Percentiles rank a stretch among this genome's conserved stretches.
Evolutionary conservation across 2,329 filamentous ascomycete species (phyloP).

Genomic region (Echinosphaeria canescens): DNA sequence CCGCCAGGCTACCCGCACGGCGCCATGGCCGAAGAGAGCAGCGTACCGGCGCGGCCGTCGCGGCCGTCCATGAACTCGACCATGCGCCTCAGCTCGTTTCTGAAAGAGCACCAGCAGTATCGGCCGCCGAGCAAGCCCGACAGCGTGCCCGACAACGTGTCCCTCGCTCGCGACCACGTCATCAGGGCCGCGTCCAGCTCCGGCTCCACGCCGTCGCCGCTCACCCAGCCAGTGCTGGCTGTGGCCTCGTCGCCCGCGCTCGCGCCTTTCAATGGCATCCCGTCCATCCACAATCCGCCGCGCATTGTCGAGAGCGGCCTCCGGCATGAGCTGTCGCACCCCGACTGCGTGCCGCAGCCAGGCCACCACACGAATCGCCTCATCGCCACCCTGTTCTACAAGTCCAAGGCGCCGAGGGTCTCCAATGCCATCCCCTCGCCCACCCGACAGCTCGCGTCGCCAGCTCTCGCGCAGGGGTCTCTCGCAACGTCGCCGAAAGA

Average conservation of each 20-base stretch:
- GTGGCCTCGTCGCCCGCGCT: too few species aligned
- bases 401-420: conserved; percentile 13
- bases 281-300: conserved; percentile 33
- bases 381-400: conserved; percentile 43
- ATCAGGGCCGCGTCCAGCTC: too few species aligned
- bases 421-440: conserved; percentile 14
- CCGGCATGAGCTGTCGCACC: conserved; percentile 38
- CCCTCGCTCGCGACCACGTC: conserved; percentile 14
- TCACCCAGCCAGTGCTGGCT: too few species aligned
- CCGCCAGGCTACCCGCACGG: conserved; percentile 1
- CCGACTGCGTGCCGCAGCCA: conserved; percentile 32
- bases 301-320: conserved; percentile 39
- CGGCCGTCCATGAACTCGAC: conserved; percentile 7
- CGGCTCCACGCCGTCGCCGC: too few species aligned
- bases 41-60: conserved; percentile 2
- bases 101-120: conserved; percentile 41
- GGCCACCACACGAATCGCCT: conserved; percentile 26
- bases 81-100: conserved; percentile 35
- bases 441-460: conserved; percentile 10
- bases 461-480: conserved; percentile 3
- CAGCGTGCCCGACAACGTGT: conserved; percentile 13
- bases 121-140: conserved; percentile 31
- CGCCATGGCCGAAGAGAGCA: conserved; percentile 6
- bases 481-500: not conserved
- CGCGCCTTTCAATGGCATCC: conserved; percentile 35